Conservation (phyloP, 2,329 filamentous ascomycete genomes). For the Apiospora arundinis region DNA sequence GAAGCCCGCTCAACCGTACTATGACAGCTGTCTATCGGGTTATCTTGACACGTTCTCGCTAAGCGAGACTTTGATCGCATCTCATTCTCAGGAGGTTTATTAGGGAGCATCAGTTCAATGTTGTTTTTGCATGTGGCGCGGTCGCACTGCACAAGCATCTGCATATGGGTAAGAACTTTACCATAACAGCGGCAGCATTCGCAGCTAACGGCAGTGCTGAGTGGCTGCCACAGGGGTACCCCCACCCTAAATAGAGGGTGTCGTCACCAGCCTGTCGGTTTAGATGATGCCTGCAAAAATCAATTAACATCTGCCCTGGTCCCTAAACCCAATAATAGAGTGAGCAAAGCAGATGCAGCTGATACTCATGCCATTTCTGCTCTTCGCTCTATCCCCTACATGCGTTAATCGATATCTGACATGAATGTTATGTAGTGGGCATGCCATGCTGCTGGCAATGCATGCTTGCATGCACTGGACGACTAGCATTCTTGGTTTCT, state of each 20-base stretch:
- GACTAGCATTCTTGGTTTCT: neutral
- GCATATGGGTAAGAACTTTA: neutral
- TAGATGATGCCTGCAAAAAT: slow-evolving; percentile 12
- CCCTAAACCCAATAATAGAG: neutral
- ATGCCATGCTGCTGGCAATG: no score
- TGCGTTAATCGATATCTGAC: no score
- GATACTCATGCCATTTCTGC: no score
- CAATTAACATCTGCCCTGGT: neutral
- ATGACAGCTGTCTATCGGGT: slow-evolving; percentile 5
- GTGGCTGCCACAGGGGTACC: neutral
- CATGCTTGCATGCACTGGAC: neutral
- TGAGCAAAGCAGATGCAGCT: no score
- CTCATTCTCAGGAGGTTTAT: neutral
- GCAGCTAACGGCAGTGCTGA: neutral
- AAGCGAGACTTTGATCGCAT: neutral
- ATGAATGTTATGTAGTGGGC: no score
- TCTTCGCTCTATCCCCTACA: no score
- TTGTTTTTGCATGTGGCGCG: neutral
- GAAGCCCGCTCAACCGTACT: neutral
- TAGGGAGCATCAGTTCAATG: no score
- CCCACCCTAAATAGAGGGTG: neutral
- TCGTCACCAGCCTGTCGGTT: neutral
- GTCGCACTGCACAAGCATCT: neutral
- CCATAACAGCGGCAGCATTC: neutral
- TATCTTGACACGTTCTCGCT: neutral